phyloP scores from a whole-genome alignment of 108 stramenopile genomes.

The Nitzschia sp. region DNA sequence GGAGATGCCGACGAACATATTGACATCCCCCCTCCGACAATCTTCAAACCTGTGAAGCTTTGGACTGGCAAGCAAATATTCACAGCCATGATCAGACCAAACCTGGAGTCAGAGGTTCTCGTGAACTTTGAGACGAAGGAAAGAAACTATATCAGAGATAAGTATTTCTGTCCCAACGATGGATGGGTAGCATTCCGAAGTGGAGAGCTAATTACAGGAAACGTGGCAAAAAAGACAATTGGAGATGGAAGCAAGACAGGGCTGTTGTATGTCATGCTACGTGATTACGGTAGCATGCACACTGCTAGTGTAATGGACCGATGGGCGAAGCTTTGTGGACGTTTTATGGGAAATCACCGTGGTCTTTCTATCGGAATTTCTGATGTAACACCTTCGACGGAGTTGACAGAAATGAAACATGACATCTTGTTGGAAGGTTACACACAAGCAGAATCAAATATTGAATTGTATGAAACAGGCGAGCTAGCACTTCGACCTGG shows the following conservation, averaged over 20 bases:
- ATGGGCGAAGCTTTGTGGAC: conserved; percentile 90
- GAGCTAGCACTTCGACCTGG: conserved; percentile 92
- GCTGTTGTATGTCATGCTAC: conserved; percentile 87
- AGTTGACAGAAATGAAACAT: conserved; percentile 75
- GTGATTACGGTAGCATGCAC: conserved; percentile 67
- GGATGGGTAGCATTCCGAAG: conserved; percentile 93
- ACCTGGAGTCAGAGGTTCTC: conserved; percentile 49
- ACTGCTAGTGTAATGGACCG: conserved; percentile 92
- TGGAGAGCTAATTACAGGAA: conserved; percentile 91
- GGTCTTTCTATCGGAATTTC: conserved; percentile 98
- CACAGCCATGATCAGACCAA: conserved; percentile 83
- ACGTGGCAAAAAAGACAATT: conserved; percentile 94
- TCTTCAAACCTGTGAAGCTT: conserved; percentile 86
- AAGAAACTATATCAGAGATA: conserved; percentile 82
- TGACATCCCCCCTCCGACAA: conserved; percentile 89
- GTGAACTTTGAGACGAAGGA: conserved; percentile 95
- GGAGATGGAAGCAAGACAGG: conserved; percentile 96
- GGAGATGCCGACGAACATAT: conserved; percentile 90
- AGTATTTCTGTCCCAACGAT: conserved; percentile 92
- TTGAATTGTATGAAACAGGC: conserved; percentile 82
- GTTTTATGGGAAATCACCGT: conserved; percentile 88
- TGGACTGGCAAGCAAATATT: conserved; percentile 99
- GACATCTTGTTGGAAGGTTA: conserved; percentile 78
- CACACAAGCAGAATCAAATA: conserved; percentile 78
- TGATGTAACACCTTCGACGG: conserved; percentile 91